phyloP scores from a whole-genome alignment of 371 early-diverging fungal species.

The Umbelopsis sp. region DNA sequence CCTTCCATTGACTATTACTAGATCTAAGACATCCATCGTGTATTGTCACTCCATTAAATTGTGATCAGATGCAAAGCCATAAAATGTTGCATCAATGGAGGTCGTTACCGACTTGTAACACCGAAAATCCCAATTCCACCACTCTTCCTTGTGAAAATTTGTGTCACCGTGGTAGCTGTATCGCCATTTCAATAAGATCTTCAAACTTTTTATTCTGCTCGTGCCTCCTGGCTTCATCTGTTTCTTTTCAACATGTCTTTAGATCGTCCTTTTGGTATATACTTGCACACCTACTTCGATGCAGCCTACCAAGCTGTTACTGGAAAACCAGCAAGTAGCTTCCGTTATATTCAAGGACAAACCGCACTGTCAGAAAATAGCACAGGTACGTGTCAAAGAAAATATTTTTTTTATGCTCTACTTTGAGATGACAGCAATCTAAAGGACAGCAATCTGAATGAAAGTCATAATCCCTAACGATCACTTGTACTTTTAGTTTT shows the following conservation, averaged over 20 bases:
- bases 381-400: conserved; percentile 40
- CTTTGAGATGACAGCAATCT: neutral
- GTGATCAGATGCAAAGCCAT: no score
- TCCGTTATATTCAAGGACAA: conserved; percentile 60
- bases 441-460: neutral
- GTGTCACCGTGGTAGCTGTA: neutral
- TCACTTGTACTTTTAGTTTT: conserved; percentile 41
- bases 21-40: no score
- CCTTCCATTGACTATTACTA: no score
- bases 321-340: conserved; percentile 50
- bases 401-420: neutral
- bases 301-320: conserved; percentile 48
- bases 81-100: neutral
- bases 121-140: neutral
- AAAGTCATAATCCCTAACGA: neutral
- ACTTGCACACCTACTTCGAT: conserved; percentile 54
- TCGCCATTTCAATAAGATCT: neutral
- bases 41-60: no score
- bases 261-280: conserved; percentile 51
- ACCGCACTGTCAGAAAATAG: conserved; percentile 71
- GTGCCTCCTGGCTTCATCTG: conserved; percentile 7
- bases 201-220: neutral
- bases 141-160: neutral
- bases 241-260: conserved; percentile 10
- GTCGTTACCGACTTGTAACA: conserved; percentile 5